A percentile compares a stretch with the other conserved stretches of the same genome.
phyloP scores from a whole-genome alignment of 2,329 filamentous ascomycete genomes.

The Botrytis paeoniae region DNA sequence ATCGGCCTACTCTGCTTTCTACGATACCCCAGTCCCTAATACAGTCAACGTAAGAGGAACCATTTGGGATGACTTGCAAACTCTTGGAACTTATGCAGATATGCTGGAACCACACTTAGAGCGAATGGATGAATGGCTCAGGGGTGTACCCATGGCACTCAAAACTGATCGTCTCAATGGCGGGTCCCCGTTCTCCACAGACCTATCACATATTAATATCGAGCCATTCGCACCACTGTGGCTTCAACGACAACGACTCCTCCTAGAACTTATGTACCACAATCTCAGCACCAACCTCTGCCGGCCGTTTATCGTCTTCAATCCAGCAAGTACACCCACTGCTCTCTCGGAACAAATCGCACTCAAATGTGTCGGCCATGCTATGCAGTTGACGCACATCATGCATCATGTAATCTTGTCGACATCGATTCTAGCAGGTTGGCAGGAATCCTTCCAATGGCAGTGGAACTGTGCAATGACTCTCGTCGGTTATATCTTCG shows the following conservation, averaged over 20 bases:
- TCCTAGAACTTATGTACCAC: constrained; percentile 46
- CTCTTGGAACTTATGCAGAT: constrained; percentile 34
- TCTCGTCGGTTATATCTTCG: constrained; percentile 43
- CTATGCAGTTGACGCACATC: constrained; percentile 41
- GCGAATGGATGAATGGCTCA: constrained; percentile 37
- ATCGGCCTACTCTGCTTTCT: constrained; percentile 37
- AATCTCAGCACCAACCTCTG: constrained; percentile 41
- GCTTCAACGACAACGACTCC: constrained; percentile 44
- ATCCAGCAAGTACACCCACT: constrained; percentile 20
- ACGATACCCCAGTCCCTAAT: constrained; percentile 32
- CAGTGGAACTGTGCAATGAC: constrained; percentile 45
- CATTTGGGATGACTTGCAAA: constrained; percentile 37
- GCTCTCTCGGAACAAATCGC: constrained; percentile 36
- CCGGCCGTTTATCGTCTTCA: constrained; percentile 43
- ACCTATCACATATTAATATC: constrained; percentile 37
- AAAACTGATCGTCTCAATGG: constrained; percentile 39
- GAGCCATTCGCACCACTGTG: constrained; percentile 42
- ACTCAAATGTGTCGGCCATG: constrained; percentile 37
- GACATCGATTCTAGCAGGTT: constrained; percentile 40
- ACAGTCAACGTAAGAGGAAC: constrained; percentile 25
- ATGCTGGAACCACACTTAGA: constrained; percentile 32
- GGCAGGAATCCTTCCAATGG: constrained; percentile 43
- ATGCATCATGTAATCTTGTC: constrained; percentile 39
- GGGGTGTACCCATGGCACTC: constrained; percentile 41
- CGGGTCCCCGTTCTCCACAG: constrained; percentile 41